Percentiles rank a stretch among this genome's conserved stretches.
Evolutionary conservation across 192 early-diverging fungal species (phyloP).

Genomic region (Radiomyces spectabilis): DNA sequence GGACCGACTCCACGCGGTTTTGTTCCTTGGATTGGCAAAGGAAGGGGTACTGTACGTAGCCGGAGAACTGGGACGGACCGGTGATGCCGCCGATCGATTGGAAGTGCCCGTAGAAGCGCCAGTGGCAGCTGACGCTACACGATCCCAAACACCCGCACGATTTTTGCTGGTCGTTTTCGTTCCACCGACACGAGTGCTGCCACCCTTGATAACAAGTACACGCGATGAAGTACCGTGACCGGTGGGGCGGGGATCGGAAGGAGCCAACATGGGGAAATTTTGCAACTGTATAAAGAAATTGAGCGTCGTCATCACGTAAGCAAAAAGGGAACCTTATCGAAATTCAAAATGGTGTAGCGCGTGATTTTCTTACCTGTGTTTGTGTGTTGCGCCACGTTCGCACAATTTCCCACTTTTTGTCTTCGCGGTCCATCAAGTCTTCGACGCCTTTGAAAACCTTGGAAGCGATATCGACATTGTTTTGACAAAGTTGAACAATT

Average conservation of each 20-base stretch:
- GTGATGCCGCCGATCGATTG: not conserved
- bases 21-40: too few species aligned
- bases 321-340: not conserved
- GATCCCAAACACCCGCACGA: slow-evolving; percentile 39
- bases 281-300: slow-evolving; percentile 24
- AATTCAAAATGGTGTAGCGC: not conserved
- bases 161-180: slow-evolving; percentile 25
- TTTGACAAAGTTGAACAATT: slow-evolving; percentile 28
- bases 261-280: slow-evolving; percentile 9
- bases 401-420: slow-evolving; percentile 52
- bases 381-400: slow-evolving; percentile 62
- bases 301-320: too few species aligned
- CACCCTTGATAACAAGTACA: slow-evolving; percentile 68
- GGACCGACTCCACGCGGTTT: slow-evolving; percentile 24
- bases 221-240: slow-evolving; percentile 39
- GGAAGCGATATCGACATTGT: slow-evolving; percentile 28
- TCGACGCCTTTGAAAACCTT: slow-evolving; percentile 45
- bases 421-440: slow-evolving; percentile 39
- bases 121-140: slow-evolving; percentile 33
- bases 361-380: slow-evolving; percentile 28
- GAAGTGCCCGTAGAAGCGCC: not conserved
- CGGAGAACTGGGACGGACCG: slow-evolving; percentile 22
- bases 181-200: slow-evolving; percentile 41
- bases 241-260: not conserved
- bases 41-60: too few species aligned